Evolutionary conservation across 305 asterid species (phyloP), one percentile per base, ranked within the genome.

Genomic region (Coffea humblotiana): DNA sequence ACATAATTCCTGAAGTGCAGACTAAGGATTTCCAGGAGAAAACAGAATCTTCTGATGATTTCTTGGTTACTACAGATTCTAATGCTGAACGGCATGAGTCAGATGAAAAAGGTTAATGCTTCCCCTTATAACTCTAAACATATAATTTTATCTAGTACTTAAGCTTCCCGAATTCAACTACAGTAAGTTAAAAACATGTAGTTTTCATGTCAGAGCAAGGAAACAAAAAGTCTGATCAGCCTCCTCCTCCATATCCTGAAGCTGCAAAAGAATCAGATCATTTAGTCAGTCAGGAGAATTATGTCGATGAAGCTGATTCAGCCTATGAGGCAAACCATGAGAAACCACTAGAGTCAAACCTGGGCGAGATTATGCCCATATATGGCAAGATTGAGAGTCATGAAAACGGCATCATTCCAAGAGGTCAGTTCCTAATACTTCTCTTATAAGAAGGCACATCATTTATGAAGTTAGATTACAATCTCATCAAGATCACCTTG

Each of bases 341-440:
- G 4, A 74, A 80, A 68, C 25, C 71, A 4, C 68, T 81, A 23
- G 78, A 81, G 74, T 52, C 80, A 78, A 48, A 83, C 74, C 75
- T 51, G 71, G 89, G 81, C 82, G 84, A 76, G 69, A 80, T 52
- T 40, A 70, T n/a, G 29, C 56, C 69, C 3, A 71, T 37, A n/a
- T 9, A 54, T 67, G 74, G 73, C 56, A 74, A 37, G 19, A 25
- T 81, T 68, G 84, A 87, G 70, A 78, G 63, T 71, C 76, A 70
- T 66, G 88, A 89, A 32, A 88, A 88, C 45, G 58, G 68, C 71
- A 79, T 79, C 81, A 63, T 73, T 32, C 45, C 40, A 52, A 56
- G 77, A 85, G 96, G 96, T 92, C 77, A 77, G 86, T 72, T 85
- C 43, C 40, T 25, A 21, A n/a, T 8, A 68, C 19, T 71, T 23